Percentiles rank a stretch among this genome's conserved stretches.
These are phyloP conservation scores for Coemansia sp. DNA, from an alignment of 192 early-diverging fungal genomes.

Conservation along the genomic window DNA sequence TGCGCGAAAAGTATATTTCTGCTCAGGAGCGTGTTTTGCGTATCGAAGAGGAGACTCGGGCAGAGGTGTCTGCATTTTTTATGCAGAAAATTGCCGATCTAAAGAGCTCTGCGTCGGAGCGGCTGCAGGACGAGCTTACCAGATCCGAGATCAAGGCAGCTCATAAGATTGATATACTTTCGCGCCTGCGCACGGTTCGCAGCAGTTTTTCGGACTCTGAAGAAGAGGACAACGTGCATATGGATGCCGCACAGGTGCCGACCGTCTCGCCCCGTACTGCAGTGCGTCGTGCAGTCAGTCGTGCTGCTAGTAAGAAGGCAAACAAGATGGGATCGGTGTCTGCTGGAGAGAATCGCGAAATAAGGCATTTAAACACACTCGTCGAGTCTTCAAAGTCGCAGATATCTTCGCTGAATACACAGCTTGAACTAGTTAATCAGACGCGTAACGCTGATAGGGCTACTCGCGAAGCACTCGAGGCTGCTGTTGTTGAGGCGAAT, in stretches of 20 bases:
- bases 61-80: slow-evolving; percentile 55
- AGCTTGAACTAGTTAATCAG: slow-evolving; percentile 37
- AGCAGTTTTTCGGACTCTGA: slow-evolving; percentile 7
- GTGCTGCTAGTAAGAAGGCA: slow-evolving; percentile 43
- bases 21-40: slow-evolving; percentile 55
- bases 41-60: slow-evolving; percentile 59
- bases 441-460: slow-evolving; percentile 29
- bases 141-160: slow-evolving; percentile 35
- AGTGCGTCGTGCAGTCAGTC: slow-evolving; percentile 40
- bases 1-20: slow-evolving; percentile 45
- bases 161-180: slow-evolving; percentile 55
- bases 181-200: slow-evolving; percentile 28
- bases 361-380: slow-evolving; percentile 11
- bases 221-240: slow-evolving; percentile 4
- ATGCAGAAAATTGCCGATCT: slow-evolving; percentile 49
- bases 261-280: slow-evolving; percentile 48
- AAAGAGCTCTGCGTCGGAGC: slow-evolving; percentile 43
- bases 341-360: slow-evolving; percentile 39
- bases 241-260: slow-evolving; percentile 35
- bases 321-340: slow-evolving; percentile 50
- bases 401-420: slow-evolving; percentile 23
- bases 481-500: slow-evolving; percentile 34
- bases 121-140: slow-evolving; percentile 43
- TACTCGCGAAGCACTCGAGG: slow-evolving; percentile 22
- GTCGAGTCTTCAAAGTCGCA: slow-evolving; percentile 28